phyloP scores from a whole-genome alignment of 1,139 yeast genomes.

The Debaryomyces sp. region DNA sequence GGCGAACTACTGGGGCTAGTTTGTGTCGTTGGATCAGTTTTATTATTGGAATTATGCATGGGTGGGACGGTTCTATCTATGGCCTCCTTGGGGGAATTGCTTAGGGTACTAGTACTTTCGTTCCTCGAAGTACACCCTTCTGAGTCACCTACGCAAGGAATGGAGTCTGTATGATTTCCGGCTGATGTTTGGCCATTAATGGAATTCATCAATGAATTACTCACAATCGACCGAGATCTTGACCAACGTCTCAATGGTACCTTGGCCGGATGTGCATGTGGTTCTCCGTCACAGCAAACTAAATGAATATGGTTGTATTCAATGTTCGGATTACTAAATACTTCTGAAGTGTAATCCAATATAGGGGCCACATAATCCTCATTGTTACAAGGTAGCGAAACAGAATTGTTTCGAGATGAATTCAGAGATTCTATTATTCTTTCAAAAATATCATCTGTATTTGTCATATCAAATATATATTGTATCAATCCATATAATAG shows the following conservation, averaged over 20 bases:
- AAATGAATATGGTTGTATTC: constrained; percentile 25
- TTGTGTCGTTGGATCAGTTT: neutral
- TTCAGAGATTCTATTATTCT: constrained; percentile 9
- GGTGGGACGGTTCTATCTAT: neutral
- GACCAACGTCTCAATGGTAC: constrained; percentile 7
- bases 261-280: neutral
- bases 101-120: neutral
- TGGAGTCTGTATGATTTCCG: neutral
- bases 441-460: constrained; percentile 12
- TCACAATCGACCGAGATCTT: constrained; percentile 23
- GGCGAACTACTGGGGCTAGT: neutral
- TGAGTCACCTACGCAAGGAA: neutral
- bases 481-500: neutral
- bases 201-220: constrained; percentile 21
- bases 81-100: neutral
- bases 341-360: constrained; percentile 29
- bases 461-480: neutral
- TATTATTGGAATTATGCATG: neutral
- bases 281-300: constrained; percentile 20
- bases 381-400: constrained; percentile 24
- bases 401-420: constrained; percentile 5
- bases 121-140: neutral
- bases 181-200: constrained; percentile 10
- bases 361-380: constrained; percentile 31
- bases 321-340: constrained; percentile 26